Conservation (phyloP, 2,329 filamentous ascomycete species). For the Parafenestella ontariensis region DNA sequence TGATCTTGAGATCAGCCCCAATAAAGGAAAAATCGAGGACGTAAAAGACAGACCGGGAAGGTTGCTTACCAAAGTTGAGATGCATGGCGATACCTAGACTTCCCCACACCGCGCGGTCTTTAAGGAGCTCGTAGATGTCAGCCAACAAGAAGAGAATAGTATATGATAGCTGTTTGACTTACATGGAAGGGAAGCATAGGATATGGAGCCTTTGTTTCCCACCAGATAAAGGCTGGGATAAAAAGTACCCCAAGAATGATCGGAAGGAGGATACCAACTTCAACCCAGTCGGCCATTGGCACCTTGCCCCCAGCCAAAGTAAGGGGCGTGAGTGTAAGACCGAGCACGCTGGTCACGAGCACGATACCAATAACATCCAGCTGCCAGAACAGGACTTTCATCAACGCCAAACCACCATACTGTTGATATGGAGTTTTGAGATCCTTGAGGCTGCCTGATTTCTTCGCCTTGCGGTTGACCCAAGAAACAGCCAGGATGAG, state of each 20-base stretch:
- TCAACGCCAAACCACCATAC: constrained; percentile 49
- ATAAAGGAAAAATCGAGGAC: too few relatives aligned
- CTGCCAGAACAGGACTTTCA: constrained; percentile 61
- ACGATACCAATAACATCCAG: constrained; percentile 60
- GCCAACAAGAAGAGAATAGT: neutral
- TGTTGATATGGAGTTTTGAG: constrained; percentile 55
- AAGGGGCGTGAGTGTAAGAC: constrained; percentile 52
- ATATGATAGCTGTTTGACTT: constrained; percentile 13
- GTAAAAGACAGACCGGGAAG: too few relatives aligned
- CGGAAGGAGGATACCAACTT: constrained; percentile 59
- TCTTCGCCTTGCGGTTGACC: constrained; percentile 61
- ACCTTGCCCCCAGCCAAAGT: neutral
- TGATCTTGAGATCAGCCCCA: too few relatives aligned
- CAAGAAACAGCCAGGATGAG: constrained; percentile 58
- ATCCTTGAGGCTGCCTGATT: constrained; percentile 55
- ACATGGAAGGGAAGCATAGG: constrained; percentile 65
- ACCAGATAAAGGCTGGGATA: constrained; percentile 60
- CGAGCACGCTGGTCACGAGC: constrained; percentile 56
- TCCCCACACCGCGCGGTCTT: constrained; percentile 68
- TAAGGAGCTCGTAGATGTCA: constrained; percentile 54
- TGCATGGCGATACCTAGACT: constrained; percentile 63
- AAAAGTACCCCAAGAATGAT: constrained; percentile 59
- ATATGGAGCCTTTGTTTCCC: constrained; percentile 60
- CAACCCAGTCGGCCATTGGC: constrained; percentile 54
- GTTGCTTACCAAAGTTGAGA: constrained; percentile 27